Percentiles rank a stretch among this genome's conserved stretches.
These are phyloP conservation scores for Dipodascus geniculatus DNA, from an alignment of 805 yeast species.

Conservation along the genomic window DNA sequence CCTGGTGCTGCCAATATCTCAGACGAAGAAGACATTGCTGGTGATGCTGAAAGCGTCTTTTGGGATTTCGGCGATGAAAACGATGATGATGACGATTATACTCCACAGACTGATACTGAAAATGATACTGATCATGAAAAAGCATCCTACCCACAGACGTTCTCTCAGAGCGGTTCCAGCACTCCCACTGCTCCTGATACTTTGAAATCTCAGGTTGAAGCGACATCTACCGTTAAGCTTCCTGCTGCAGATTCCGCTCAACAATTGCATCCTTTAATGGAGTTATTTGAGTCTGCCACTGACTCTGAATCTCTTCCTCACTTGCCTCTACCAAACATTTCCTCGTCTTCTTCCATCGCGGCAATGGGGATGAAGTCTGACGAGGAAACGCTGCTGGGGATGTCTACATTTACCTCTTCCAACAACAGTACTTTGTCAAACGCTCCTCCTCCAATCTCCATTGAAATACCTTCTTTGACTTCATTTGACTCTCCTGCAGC, in stretches of 20 bases:
- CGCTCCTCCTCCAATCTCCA: neutral
- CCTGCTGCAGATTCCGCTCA: neutral
- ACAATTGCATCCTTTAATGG: neutral
- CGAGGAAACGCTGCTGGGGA: neutral
- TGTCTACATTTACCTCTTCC: neutral
- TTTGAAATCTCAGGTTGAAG: neutral
- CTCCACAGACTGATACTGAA: neutral
- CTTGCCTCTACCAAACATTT: neutral
- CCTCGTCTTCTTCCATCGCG: neutral
- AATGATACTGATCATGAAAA: neutral
- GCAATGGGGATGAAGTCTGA: neutral
- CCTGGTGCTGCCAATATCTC: conserved; percentile 10
- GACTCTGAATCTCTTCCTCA: neutral
- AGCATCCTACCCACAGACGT: too few species aligned
- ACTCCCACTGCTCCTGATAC: neutral
- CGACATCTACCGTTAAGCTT: neutral
- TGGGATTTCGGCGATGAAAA: neutral
- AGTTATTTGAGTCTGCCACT: neutral
- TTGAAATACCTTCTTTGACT: neutral
- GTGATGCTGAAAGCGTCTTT: neutral
- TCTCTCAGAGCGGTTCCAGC: neutral
- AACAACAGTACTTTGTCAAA: neutral
- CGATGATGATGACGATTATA: neutral
- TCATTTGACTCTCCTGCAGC: neutral
- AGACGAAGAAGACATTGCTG: conserved; percentile 11